A percentile compares a stretch with the other conserved stretches of the same genome.
Evolutionary conservation across 108 stramenopile genomes (phyloP).

Genomic region (Nannochloropsis granulata): DNA sequence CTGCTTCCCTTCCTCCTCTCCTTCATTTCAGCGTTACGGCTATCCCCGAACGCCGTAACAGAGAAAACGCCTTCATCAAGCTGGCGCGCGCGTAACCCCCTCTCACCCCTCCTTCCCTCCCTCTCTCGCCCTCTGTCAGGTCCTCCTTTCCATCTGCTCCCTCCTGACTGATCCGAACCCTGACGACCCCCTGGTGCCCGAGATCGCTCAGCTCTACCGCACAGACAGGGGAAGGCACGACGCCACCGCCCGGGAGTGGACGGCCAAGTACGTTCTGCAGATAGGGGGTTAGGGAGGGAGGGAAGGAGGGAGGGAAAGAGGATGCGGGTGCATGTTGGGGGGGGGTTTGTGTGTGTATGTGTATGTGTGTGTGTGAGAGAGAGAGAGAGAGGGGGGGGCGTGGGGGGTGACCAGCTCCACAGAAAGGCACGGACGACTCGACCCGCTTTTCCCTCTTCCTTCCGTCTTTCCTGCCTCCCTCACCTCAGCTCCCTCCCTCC

Average conservation of each 20-base stretch:
- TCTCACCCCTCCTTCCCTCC: too few species aligned
- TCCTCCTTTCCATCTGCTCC: conserved; percentile 86
- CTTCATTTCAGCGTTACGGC: background rate
- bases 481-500: background rate
- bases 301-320: background rate
- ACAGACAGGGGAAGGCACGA: conserved; percentile 37
- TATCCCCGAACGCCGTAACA: background rate
- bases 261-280: conserved; percentile 23
- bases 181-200: conserved; percentile 91
- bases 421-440: too few species aligned
- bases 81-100: background rate
- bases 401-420: too few species aligned
- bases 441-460: too few species aligned
- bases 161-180: conserved; percentile 95
- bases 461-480: background rate
- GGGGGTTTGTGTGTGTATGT: background rate
- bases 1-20: background rate
- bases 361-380: too few species aligned
- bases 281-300: background rate
- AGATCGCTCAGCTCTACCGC: conserved; percentile 70
- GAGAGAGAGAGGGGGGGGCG: too few species aligned
- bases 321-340: background rate
- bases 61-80: background rate
- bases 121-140: conserved; percentile 19
- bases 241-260: conserved; percentile 44